These are phyloP conservation scores for Marasmius fiardii DNA, from an alignment of 1,284 basidiomycete species.

Conservation along the genomic window DNA sequence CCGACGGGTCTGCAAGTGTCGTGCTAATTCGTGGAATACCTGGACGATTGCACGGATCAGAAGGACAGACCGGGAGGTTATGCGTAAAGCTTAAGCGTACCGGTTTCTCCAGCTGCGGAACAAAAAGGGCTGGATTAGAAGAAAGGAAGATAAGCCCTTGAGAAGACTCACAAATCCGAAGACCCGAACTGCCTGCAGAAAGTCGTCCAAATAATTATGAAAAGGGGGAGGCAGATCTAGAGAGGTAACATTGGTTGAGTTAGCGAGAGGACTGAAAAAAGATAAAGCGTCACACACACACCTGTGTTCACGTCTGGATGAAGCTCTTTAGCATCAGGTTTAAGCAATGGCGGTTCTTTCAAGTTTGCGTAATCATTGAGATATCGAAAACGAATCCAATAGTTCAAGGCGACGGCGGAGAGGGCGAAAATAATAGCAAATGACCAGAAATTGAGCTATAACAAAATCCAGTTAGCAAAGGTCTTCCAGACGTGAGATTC, in stretches of 20 bases:
- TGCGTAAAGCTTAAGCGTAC: slow-evolving; percentile 39
- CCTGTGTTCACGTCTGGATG: slow-evolving; percentile 86
- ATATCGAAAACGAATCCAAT: slow-evolving; percentile 82
- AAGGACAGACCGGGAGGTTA: not conserved
- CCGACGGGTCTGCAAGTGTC: slow-evolving; percentile 88
- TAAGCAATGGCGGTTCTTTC: slow-evolving; percentile 80
- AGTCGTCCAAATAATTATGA: slow-evolving; percentile 94
- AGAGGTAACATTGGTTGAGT: slow-evolving; percentile 2
- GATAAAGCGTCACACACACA: slow-evolving; percentile 19
- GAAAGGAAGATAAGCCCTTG: not conserved
- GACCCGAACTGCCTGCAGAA: slow-evolving; percentile 89
- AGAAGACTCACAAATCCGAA: slow-evolving; percentile 73
- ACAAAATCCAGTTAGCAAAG: not conserved
- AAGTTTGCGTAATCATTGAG: slow-evolving; percentile 77
- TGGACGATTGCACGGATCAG: slow-evolving; percentile 26
- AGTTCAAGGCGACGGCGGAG: slow-evolving; percentile 68
- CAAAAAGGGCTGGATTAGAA: not conserved
- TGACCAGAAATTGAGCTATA: slow-evolving; percentile 84
- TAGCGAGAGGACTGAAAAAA: not conserved
- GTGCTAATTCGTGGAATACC: slow-evolving; percentile 93
- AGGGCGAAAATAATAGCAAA: slow-evolving; percentile 74
- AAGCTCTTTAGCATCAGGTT: slow-evolving; percentile 74
- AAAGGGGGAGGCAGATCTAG: slow-evolving; percentile 73
- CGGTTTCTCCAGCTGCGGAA: slow-evolving; percentile 75
- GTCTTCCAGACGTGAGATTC: not conserved